Evolutionary conservation across 305 asterid species (phyloP), one percentile per base, ranked within the genome.

Genomic region (Galium porrigens): DNA sequence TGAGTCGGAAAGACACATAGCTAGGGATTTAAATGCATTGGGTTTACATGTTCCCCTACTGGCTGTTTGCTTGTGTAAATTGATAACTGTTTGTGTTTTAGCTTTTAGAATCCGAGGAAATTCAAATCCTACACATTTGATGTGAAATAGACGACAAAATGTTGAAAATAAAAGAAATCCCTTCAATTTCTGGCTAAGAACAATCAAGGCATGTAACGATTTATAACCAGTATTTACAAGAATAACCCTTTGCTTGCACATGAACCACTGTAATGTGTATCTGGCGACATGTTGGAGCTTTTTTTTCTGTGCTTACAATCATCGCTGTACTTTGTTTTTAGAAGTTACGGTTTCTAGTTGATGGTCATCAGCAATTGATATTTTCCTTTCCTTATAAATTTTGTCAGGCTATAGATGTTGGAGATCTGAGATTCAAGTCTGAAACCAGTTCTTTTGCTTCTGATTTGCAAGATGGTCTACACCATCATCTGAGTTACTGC

Each of bases 381-480:
- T 11, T 14, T 46, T 11, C 39, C 10, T 41, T 1, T 41, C 14
- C 48, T 10, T 41, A 10, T 39, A 39, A 39, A 61, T 37, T 61
- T 61, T 22, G 22, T 22, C 88, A 86, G 96, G 85, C 84, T 68
- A 27, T 89, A 37, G 87, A 83, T 77, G 81, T 77, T 68, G 79
- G 81, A 68, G 72, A 73, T 62, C 71, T 89, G 60, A 80, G 85
- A 71, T 72, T 85, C 74, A 72, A 74, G 67, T 83, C 95, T 37
- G 78, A 80, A 69, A 48, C n/a, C 61, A 82, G 58, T 67, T 69
- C 74, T 78, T 61, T 73, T 66, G 69, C 68, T 74, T 71, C 79
- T 63, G 63, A 58, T 69, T 29, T 52, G 71, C 76, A 73, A 69
- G 77, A 75, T 64, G 66, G 34, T 49, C 74, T 77, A 74, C 66